These are phyloP conservation scores for Mycena galopus DNA, from an alignment of 768 basidiomycete species.

Conservation along the genomic window DNA sequence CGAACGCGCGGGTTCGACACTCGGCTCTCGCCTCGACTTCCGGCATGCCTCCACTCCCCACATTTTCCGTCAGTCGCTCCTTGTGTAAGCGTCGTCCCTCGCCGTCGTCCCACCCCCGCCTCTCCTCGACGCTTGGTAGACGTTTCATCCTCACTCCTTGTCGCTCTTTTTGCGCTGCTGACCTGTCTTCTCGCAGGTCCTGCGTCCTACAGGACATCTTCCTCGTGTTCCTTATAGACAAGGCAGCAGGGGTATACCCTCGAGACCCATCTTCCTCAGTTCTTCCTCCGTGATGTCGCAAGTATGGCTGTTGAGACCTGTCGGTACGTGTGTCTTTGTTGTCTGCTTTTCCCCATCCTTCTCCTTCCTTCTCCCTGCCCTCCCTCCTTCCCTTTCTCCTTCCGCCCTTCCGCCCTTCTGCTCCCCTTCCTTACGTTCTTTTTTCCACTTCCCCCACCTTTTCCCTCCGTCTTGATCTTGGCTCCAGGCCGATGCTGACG, in stretches of 20 bases:
- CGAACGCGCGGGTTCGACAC: neutral
- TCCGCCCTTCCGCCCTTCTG: too few species aligned
- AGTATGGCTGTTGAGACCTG: neutral
- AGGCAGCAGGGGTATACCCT: neutral
- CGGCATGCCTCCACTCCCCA: neutral
- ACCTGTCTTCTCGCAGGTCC: slow-evolving; percentile 2
- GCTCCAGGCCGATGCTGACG: neutral
- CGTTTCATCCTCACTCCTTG: neutral
- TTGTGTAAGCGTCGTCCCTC: neutral
- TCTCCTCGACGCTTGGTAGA: neutral
- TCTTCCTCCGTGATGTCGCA: neutral
- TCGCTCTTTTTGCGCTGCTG: neutral
- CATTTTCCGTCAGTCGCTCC: neutral
- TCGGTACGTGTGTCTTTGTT: too few species aligned
- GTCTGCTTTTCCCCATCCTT: neutral
- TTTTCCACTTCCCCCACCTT: neutral
- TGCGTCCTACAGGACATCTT: slow-evolving; percentile 4
- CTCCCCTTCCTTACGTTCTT: too few species aligned
- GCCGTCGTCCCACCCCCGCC: neutral
- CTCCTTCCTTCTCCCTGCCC: too few species aligned
- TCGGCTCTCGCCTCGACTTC: neutral
- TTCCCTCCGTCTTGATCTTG: neutral
- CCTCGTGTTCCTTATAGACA: neutral
- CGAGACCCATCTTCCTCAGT: slow-evolving; percentile 4
- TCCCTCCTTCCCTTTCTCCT: too few species aligned